Base-by-base conservation (phyloP, 495 filamentous ascomycete species). In the Penicillium arizonense region DNA sequence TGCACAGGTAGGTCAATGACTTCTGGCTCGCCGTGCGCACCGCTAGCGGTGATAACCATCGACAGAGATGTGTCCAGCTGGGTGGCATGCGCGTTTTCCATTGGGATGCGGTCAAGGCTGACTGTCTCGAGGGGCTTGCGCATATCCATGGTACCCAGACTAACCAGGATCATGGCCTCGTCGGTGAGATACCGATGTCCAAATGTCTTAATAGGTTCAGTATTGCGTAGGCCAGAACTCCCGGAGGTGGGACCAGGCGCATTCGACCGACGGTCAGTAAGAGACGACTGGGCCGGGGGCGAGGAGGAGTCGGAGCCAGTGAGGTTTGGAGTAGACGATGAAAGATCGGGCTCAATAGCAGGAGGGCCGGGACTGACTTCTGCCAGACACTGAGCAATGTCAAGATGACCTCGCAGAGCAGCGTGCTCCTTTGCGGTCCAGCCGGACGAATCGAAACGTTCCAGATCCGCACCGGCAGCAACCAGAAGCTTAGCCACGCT, bases 381-480 rank as follows among this genome's bases (percentile, higher is more conserved):
- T 6, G 81, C 83, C 11, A 96, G 76, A 32, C 79, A 78, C 23
- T 78, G 77, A 8, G 90, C 88, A 55, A 97, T 90, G 3, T 78
- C 71, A 35, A 97, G 74, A 63, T 98, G 91, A 0, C 94, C 94
- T 58, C 94, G 74, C 33, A 98, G 71, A 0, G 89, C 87, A 4
- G 94, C 94, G 71, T 97, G 94, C 64, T 98, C 94, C 71, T 86
- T 90, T 2, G 92, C 85, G 2, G 90, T 96, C 95, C 95, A 98
- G 7, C 94, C 94, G 44, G 91, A 97, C 2, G 84, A 84, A 66
- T 97, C 94, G 8, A 72, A 67, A 42, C 79, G 83, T 45, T 86
- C 84, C 12, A 91, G 63, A 44, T 94, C 82, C 1, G 88, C 88
- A 0, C 89, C 89, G 24, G 87, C 86, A 21, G 83, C 80, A 38